Evolutionary conservation across 2,329 filamentous ascomycete species (phyloP), one percentile per base, ranked within the genome.

Genomic region (Hymenoscyphus salicellus): DNA sequence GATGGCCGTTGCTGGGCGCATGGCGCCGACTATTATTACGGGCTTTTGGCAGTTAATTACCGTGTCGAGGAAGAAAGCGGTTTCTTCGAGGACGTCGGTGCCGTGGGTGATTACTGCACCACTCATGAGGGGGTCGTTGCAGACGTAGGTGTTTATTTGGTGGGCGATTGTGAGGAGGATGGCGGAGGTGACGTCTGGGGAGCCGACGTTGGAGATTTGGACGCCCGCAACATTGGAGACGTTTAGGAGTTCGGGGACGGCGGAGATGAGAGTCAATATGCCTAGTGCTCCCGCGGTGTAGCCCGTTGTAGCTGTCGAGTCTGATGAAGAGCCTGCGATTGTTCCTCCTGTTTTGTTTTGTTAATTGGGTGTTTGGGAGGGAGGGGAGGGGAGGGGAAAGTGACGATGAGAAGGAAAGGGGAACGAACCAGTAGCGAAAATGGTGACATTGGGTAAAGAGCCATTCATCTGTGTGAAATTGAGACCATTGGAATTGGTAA

Each of bases 81-180:
- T 83, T 74, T 89, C 86, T 70, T 88, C 86, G 1, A 89, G 78
- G 0, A 84, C 87, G 70, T 89, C 87, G 8, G 87, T 89, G 58
- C 87, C 86, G 70, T 89, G 86, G 0, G 86, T 88, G 61, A 89
- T 77, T 5, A 88, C 83, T 6, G 82, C 83, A 41, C 81, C 85
- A 10, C 74, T 70, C 46, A 80, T 74, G 0, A 77, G 75, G 0
- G 66, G 66, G 36, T 73, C 72, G 7, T 66, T 57, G 63, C 70
- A 72, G 38, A 74, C 65, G 63, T 83, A 82, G 14, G 71, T 69
- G 63, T 83, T 81, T 61, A 86, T 81, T 62, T 78, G 75, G 28
- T 81, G 77, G 5, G 80, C 78, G 41, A 87, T 71, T 30, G 76
- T 78, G 23, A 86, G 75, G 38, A 83, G 77, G 61, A 84, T 79